Evolutionary conservation across 2,329 filamentous ascomycete genomes (phyloP), one percentile per base, ranked within the genome.

Genomic region (Sporothrix globosa): DNA sequence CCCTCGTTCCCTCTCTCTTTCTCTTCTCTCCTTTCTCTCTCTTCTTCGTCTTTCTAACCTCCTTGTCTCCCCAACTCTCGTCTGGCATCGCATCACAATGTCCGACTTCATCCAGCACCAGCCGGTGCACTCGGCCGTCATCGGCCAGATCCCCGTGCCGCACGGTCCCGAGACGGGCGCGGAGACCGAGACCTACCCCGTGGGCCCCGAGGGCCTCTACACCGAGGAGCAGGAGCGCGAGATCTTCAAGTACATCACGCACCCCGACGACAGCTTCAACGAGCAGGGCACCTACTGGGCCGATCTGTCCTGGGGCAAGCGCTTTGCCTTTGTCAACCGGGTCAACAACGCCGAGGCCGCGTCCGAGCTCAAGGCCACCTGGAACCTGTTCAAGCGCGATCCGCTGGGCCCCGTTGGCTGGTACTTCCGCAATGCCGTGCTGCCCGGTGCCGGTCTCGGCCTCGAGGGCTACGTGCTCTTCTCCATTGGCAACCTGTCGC

Each of bases 381-480:
- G 92, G 83, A 74, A 80, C 46, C 97, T 97, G 91, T 87, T 92
- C 77, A 97, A 96, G 84, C 85, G 89, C 69, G 93, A 97, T 77
- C 93, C 94, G 41, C 84, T 97, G 19, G 91, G 90, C 69, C 93
- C 94, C 0, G 70, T 98, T n/a, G 83, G 86, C 30, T 96, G 90
- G 85, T 98, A 98, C 80, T 91, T 96, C 78, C 88, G 89, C 77
- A 96, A 97, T 78, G 95, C 94, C 81, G 91, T 97, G 69, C 88
- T 98, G 71, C 95, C 95, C 66, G 95, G 95, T 81, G 93, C 93
- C 74, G 95, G 95, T 78, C 88, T 98, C 67, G 91, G 93, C 78
- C 87, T 98, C 39, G 95, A 98, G 85, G 95, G 93, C 76, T 98
- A 97, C 78, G 94, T 97, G 54, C 87, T 98, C 24, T 98, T 98